phyloP scores from a whole-genome alignment of 2,329 filamentous ascomycete genomes.

The Colletotrichum lindemuthianum region DNA sequence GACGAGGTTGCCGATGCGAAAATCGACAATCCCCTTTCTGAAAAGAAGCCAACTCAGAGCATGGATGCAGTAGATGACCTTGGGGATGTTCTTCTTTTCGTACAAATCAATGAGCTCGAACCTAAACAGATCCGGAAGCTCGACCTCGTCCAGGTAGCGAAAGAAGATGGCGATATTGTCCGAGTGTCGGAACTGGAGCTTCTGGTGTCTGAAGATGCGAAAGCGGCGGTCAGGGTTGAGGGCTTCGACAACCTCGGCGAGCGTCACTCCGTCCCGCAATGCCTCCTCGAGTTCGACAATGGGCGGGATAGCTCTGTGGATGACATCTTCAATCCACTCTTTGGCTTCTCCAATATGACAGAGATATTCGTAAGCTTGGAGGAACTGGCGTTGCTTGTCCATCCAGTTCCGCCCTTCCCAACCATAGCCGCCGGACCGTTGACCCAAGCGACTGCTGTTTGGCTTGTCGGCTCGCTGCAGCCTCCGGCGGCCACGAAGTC shows the following conservation, averaged over 20 bases:
- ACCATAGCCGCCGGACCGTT: constrained; percentile 63
- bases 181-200: constrained; percentile 92
- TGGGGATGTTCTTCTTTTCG: constrained; percentile 99
- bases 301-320: constrained; percentile 84
- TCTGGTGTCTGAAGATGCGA: constrained; percentile 86
- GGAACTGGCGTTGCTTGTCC: constrained; percentile 96
- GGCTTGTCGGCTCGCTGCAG: constrained; percentile 77
- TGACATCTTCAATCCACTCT: constrained; percentile 96
- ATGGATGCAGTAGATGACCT: constrained; percentile 99
- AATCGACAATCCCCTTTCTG: constrained; percentile 92
- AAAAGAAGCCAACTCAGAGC: constrained; percentile 97
- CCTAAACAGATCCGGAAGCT: constrained; percentile 93
- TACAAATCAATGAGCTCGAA: constrained; percentile 98
- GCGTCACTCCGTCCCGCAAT: constrained; percentile 88
- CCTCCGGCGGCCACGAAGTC: constrained; percentile 83
- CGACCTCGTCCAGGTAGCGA: constrained; percentile 88
- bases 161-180: constrained; percentile 99
- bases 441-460: constrained; percentile 56
- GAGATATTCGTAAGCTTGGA: constrained; percentile 97
- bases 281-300: constrained; percentile 96
- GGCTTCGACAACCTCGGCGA: constrained; percentile 93
- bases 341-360: constrained; percentile 99
- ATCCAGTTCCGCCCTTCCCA: constrained; percentile 96
- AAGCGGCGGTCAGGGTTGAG: constrained; percentile 80
- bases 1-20: constrained; percentile 95